Evolutionary conservation across 2,329 filamentous ascomycete species (phyloP).

Genomic region (Penicillium sp.): DNA sequence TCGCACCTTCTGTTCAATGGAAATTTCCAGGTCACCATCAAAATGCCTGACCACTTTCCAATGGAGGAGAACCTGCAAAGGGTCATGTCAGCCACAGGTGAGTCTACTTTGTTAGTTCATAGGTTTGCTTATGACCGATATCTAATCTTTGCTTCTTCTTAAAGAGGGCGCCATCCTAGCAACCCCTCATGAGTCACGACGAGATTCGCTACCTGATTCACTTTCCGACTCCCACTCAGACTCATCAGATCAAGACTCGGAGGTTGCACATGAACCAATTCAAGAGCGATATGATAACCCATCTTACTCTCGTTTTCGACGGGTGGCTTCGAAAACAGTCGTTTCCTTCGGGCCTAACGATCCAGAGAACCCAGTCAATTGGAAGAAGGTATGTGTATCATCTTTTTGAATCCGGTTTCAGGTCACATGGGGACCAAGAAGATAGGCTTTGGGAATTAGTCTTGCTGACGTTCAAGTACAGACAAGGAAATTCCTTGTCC

Average conservation of each 20-base stretch:
- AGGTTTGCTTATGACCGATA: background rate
- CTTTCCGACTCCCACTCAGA: slow-evolving; percentile 15
- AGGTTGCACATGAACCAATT: slow-evolving; percentile 33
- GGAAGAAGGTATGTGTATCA: slow-evolving; percentile 36
- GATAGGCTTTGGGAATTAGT: no score
- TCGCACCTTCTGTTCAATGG: slow-evolving; percentile 7
- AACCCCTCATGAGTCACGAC: slow-evolving; percentile 22
- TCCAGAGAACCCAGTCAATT: slow-evolving; percentile 44
- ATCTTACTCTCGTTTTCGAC: slow-evolving; percentile 39
- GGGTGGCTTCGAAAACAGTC: slow-evolving; percentile 44
- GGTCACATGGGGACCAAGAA: background rate
- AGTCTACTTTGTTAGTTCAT: background rate
- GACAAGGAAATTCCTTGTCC: slow-evolving; percentile 42
- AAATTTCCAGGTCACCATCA: slow-evolving; percentile 8
- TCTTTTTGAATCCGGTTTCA: no score
- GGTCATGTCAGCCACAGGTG: slow-evolving; percentile 29
- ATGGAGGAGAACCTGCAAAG: slow-evolving; percentile 29
- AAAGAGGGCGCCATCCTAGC: slow-evolving; percentile 21
- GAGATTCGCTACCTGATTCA: slow-evolving; percentile 1
- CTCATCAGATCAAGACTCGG: slow-evolving; percentile 27
- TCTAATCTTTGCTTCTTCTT: background rate
- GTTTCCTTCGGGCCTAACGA: slow-evolving; percentile 44
- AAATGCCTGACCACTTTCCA: slow-evolving; percentile 28
- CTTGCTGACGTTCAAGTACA: background rate
- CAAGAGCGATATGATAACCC: slow-evolving; percentile 36